Evolutionary conservation across 345 rosid genomes (phyloP).

Genomic region (Eucalyptus virginea): DNA sequence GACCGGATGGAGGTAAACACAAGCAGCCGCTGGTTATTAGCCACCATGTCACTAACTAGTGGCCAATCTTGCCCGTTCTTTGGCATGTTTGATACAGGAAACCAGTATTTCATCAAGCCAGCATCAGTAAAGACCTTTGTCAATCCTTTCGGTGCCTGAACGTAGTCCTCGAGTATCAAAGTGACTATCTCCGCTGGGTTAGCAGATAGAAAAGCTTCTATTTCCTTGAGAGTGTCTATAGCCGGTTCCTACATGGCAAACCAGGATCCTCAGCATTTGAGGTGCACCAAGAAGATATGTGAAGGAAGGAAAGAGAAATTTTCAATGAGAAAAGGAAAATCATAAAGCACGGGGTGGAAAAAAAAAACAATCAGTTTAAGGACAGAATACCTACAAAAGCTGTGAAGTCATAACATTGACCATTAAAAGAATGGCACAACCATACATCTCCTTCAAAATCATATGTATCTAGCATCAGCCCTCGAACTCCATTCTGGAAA

Average conservation of each 20-base stretch:
- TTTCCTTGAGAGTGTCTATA: conserved; percentile 35
- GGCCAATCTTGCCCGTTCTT: conserved; percentile 59
- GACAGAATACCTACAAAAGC: conserved; percentile 33
- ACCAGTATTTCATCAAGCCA: conserved; percentile 65
- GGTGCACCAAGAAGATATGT: background rate
- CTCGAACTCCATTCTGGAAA: conserved; percentile 56
- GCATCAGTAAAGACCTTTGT: conserved; percentile 43
- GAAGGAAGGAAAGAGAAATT: background rate
- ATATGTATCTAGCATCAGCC: conserved; percentile 59
- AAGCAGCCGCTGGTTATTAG: conserved; percentile 43
- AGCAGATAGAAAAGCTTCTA: conserved; percentile 51
- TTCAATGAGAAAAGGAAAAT: background rate
- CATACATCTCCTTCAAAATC: conserved; percentile 57
- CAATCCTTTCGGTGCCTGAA: conserved; percentile 33
- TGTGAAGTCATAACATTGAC: conserved; percentile 47
- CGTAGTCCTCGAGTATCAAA: conserved; percentile 60
- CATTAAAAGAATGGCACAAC: conserved; percentile 59
- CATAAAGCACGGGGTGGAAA: background rate
- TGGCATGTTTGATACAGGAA: conserved; percentile 45
- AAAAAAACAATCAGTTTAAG: background rate
- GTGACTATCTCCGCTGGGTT: conserved; percentile 50
- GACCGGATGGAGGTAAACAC: conserved; percentile 45
- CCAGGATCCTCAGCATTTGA: background rate
- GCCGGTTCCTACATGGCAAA: conserved; percentile 38
- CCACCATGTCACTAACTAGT: conserved; percentile 49